Base-by-base conservation (phyloP, 108 stramenopile species). In the Skeletonema potamos region DNA sequence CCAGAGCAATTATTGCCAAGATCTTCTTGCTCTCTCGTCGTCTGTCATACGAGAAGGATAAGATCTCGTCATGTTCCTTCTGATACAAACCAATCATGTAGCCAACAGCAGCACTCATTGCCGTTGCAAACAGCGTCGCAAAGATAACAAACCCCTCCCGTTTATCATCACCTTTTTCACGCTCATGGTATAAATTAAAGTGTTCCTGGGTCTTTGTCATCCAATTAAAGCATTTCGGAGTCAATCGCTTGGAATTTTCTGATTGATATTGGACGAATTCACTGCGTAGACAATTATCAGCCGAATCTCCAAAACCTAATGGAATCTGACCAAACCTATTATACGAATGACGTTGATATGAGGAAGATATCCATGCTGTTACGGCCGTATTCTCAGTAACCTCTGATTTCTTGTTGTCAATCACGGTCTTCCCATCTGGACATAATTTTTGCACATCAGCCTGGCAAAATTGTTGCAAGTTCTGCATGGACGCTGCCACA, bases 101-200 rank as follows among this genome's bases (percentile, higher is more conserved):
- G 28, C 73, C 73, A 22, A 66, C 36, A 15, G 59, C 41, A 0
- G 27, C 30, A 15, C 57, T 66, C 22, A 66, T 41, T 36, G 29
- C 22, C 12, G 46, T 67, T 13, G 59, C 66, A 48, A 74, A 61
- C 32, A 74, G 0, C 0, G 59, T 66, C 2, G 64, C 18, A 34
- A 67, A 74, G n/a, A 74, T 51, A 26, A 74, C 73, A 74, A 74
- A 74, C 2, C 28, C 64, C 30, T 74, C 73, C 22, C 73, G 73
- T 28, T 66, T 66, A 74, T 74, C 73, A 33, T 74, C 59, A 27
- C 73, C 65, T 41, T 39, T 74, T 26, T 67, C 73, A 34, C 73
- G 57, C 6, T 66, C 17, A 33, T 15, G 22, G 17, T 66, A 22
- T 33, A 44, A 58, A 24, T 66, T 46, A 18, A 65, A 74, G 26